These are phyloP conservation scores for Glutinoglossum americanum DNA, from an alignment of 495 filamentous ascomycete species.

Conservation along the genomic window DNA sequence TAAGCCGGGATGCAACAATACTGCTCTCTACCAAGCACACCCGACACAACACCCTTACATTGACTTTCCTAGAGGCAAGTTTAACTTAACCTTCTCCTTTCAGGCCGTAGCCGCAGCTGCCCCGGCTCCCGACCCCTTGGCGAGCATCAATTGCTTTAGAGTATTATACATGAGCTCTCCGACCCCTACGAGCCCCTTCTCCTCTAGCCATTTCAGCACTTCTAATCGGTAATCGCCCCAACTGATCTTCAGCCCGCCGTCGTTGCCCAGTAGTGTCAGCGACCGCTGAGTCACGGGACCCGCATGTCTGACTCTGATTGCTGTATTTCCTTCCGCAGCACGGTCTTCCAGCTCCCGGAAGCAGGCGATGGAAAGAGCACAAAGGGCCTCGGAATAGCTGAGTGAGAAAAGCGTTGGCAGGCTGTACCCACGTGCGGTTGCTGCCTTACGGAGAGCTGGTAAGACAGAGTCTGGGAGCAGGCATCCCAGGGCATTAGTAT, in stretches of 20 bases:
- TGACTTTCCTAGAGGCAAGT: background rate
- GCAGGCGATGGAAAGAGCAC: constrained; percentile 41
- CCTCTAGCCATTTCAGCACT: constrained; percentile 51
- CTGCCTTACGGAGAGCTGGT: constrained; percentile 26
- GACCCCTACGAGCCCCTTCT: constrained; percentile 41
- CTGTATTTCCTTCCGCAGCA: constrained; percentile 14
- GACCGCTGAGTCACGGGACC: constrained; percentile 58
- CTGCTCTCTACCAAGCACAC: background rate
- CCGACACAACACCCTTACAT: background rate
- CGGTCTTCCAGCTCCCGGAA: constrained; percentile 45
- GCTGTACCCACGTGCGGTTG: constrained; percentile 21
- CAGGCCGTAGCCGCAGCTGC: background rate
- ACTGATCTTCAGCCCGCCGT: constrained; percentile 44
- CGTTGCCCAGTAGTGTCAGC: constrained; percentile 36
- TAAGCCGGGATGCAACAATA: background rate
- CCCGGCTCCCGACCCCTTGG: background rate
- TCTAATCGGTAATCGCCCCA: constrained; percentile 58
- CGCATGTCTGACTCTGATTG: constrained; percentile 32
- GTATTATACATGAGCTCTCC: constrained; percentile 61
- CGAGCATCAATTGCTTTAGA: constrained; percentile 44
- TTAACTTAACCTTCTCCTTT: background rate
- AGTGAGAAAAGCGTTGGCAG: constrained; percentile 44
- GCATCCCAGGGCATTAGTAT: constrained; percentile 53
- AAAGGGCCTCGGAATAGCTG: constrained; percentile 42
- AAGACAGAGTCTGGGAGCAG: constrained; percentile 30